Percentiles rank a stretch among this genome's conserved stretches.
Evolutionary conservation across 2,329 filamentous ascomycete species (phyloP).

Genomic region (Aspergillus eucalypticola): DNA sequence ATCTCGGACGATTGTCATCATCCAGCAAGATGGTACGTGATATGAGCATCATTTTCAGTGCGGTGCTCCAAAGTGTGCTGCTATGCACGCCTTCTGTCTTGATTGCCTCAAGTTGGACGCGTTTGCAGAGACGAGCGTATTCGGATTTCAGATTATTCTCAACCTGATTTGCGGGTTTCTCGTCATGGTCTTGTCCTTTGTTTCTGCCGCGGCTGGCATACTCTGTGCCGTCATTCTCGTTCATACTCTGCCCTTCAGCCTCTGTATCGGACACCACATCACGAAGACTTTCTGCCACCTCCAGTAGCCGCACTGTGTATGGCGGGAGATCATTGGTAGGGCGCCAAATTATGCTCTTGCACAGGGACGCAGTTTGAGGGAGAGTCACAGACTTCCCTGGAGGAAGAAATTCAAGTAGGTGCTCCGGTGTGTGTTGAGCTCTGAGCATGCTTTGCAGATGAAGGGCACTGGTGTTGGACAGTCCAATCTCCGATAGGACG

Average conservation of each 20-base stretch:
- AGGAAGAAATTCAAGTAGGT: slow-evolving; percentile 33
- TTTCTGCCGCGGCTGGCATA: neutral
- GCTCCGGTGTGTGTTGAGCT: slow-evolving; percentile 29
- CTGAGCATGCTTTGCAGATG: slow-evolving; percentile 34
- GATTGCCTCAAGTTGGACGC: slow-evolving; percentile 32
- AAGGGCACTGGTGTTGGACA: slow-evolving; percentile 27
- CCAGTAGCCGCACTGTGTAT: slow-evolving; percentile 24
- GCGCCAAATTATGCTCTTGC: slow-evolving; percentile 33
- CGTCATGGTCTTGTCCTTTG: slow-evolving; percentile 5
- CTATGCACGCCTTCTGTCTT: slow-evolving; percentile 25
- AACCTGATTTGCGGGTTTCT: slow-evolving; percentile 22
- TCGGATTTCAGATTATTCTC: slow-evolving; percentile 27
- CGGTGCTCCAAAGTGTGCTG: slow-evolving; percentile 30
- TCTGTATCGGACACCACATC: slow-evolving; percentile 13
- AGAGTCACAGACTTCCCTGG: slow-evolving; percentile 27
- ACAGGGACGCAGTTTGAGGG: slow-evolving; percentile 15
- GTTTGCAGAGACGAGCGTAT: slow-evolving; percentile 30
- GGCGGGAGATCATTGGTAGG: slow-evolving; percentile 25
- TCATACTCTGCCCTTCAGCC: slow-evolving; percentile 11
- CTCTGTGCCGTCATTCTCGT: slow-evolving; percentile 1
- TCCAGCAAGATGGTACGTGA: slow-evolving; percentile 34
- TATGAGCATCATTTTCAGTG: slow-evolving; percentile 31
- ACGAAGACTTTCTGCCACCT: slow-evolving; percentile 19
- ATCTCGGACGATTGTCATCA: slow-evolving; percentile 22
- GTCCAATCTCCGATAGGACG: slow-evolving; percentile 27